Percentiles rank a stretch among this genome's conserved stretches.
These are phyloP conservation scores for Adansonia madagascariensis DNA, from an alignment of 441 rosid species.

Conservation along the genomic window DNA sequence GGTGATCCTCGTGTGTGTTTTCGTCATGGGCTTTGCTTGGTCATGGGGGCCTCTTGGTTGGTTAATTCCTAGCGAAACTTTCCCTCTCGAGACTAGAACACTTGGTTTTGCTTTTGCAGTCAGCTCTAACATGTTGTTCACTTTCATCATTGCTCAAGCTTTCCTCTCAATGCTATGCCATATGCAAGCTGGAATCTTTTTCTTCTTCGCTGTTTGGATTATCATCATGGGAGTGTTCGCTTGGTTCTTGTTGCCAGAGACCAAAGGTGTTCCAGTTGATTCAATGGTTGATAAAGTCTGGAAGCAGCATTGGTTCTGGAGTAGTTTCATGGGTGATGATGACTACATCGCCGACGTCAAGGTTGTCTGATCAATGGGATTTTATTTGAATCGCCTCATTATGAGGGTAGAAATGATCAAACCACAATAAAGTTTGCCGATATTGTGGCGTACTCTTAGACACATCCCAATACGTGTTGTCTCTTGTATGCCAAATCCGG, in stretches of 20 bases:
- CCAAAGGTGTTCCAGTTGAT: neutral
- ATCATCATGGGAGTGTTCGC: neutral
- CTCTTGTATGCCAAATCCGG: too few relatives aligned
- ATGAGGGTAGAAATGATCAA: neutral
- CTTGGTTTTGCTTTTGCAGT: neutral
- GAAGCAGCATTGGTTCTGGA: neutral
- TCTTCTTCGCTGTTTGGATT: neutral
- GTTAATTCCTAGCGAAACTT: neutral
- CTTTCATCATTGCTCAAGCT: slow-evolving; percentile 2
- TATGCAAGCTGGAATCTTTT: slow-evolving; percentile 6
- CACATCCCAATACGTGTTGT: too few relatives aligned
- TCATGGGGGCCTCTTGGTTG: neutral
- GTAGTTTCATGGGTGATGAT: neutral
- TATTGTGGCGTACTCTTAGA: too few relatives aligned
- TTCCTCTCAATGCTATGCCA: slow-evolving; percentile 5
- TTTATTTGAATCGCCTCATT: too few relatives aligned
- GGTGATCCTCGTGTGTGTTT: neutral
- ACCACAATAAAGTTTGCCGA: too few relatives aligned
- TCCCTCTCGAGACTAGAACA: too few relatives aligned
- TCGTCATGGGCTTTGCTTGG: neutral
- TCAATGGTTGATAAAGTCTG: neutral
- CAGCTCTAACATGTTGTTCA: slow-evolving; percentile 4
- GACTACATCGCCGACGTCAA: neutral
- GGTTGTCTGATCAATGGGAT: neutral
- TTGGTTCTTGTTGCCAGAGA: neutral